These are phyloP conservation scores for Aeminium ludgeri DNA, from an alignment of 495 filamentous ascomycete species.

Conservation along the genomic window DNA sequence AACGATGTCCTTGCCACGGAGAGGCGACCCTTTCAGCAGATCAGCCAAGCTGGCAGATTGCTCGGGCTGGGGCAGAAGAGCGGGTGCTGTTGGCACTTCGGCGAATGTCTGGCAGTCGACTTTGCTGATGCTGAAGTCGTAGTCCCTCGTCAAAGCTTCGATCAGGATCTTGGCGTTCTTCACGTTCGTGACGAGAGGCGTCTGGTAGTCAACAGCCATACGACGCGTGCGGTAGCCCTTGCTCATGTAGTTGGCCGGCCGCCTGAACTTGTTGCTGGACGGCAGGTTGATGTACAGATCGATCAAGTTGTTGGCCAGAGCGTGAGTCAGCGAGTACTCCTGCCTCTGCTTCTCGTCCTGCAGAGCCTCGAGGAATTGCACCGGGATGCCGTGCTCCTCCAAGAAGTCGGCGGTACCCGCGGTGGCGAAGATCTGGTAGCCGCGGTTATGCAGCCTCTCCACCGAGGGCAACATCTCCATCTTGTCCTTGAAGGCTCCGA, in stretches of 20 bases:
- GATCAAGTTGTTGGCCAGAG: conserved; percentile 90
- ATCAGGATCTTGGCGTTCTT: conserved; percentile 97
- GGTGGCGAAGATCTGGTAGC: conserved; percentile 89
- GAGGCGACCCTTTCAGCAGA: conserved; percentile 60
- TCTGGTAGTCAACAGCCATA: conserved; percentile 98
- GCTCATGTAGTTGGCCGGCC: conserved; percentile 96
- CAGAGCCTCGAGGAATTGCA: conserved; percentile 81
- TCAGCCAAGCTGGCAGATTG: conserved; percentile 44
- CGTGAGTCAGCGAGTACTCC: conserved; percentile 89
- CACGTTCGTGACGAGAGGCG: conserved; percentile 91
- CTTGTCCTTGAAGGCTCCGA: conserved; percentile 95
- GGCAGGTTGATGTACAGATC: conserved; percentile 98
- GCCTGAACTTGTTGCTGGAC: conserved; percentile 88
- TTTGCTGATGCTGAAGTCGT: conserved; percentile 59
- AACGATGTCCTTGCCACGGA: conserved; percentile 72
- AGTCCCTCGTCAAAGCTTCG: conserved; percentile 81
- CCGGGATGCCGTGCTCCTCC: conserved; percentile 73
- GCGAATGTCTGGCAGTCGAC: conserved; percentile 69
- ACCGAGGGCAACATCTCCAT: conserved; percentile 91
- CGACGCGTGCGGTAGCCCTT: conserved; percentile 87
- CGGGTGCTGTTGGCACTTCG: conserved; percentile 7
- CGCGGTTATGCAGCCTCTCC: conserved; percentile 67
- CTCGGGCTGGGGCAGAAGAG: conserved; percentile 3
- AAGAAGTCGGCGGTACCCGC: conserved; percentile 92
- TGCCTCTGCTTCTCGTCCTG: conserved; percentile 64